Base-by-base conservation (phyloP, 305 asterid species). In the Salvia sclarea region DNA sequence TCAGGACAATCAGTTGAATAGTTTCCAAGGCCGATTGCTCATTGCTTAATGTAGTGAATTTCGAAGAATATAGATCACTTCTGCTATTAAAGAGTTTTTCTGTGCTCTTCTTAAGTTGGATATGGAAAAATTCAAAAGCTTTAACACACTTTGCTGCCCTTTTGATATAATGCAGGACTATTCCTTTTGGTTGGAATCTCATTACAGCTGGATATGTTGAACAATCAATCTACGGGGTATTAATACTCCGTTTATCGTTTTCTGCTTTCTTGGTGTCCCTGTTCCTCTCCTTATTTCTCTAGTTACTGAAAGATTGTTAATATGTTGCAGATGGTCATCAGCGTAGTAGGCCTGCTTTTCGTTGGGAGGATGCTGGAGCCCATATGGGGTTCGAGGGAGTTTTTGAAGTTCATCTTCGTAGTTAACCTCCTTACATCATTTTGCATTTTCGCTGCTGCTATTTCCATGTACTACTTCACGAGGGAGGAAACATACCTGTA, bases 181-280 rank as follows among this genome's bases (percentile, higher is more conserved):
- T 93, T 71, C 98, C 98, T 50, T 93, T 93, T 75, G 97, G 81
- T 76, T 93, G 97, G 98, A 93, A 90, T 81, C 98, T 93, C 79
- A 49, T 93, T 64, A 88, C 98, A 17, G 92, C 97, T 73, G 97
- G 97, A 61, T 94, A 88, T 71, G 66, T 82, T 55, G 98, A 94
- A 69, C 98, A 91, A 68, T 75, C 98, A 43, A 60, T 87, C 64
- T 71, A 82, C 48, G 97, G 98, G 90, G 98, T 94, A 85, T 76
- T 53, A 80, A 44, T n/a, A n/a, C n/a, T n/a, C n/a, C n/a, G n/a
- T n/a, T n/a, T n/a, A n/a, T n/a, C n/a, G n/a, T n/a, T n/a, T n/a
- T n/a, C 28, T 77, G 66, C 30, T 41, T 48, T 12, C 38, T 64
- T 56, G 52, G 28, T 25, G 61, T 22, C 24, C 66, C 62, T 14